These are phyloP conservation scores for Cardamine chenopodiifolia DNA, from an alignment of 345 rosid genomes.

Conservation along the genomic window DNA sequence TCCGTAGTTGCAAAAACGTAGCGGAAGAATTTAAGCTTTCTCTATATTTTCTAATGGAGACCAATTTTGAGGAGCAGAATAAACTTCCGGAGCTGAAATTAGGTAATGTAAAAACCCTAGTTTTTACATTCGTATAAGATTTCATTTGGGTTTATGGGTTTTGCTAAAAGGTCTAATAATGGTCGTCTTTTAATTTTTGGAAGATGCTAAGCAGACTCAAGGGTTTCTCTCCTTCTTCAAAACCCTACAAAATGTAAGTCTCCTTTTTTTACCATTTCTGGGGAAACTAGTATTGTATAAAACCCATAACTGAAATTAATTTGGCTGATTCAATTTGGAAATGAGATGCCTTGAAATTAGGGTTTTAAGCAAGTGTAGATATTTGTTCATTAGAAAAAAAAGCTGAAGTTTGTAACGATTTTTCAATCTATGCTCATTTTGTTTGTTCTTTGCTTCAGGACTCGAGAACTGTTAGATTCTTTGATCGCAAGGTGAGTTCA, in stretches of 20 bases:
- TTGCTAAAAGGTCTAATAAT: constrained; percentile 20
- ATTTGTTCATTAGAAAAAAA: constrained; percentile 8
- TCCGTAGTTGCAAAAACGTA: not conserved
- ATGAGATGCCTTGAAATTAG: constrained; percentile 19
- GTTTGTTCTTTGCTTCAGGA: constrained; percentile 56
- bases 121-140: not conserved
- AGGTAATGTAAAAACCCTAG: constrained; percentile 54
- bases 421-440: constrained; percentile 6
- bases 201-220: constrained; percentile 94
- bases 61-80: constrained; percentile 55
- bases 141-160: constrained; percentile 36
- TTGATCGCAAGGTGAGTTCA: constrained; percentile 87
- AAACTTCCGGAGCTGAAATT: constrained; percentile 93
- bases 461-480: constrained; percentile 77
- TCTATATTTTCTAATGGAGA: constrained; percentile 52
- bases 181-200: constrained; percentile 8
- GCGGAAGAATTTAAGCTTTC: not conserved
- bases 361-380: not conserved
- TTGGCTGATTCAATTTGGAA: not conserved
- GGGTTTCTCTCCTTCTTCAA: constrained; percentile 97
- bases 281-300: not conserved
- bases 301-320: not conserved
- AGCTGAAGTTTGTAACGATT: not conserved
- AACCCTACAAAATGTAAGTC: constrained; percentile 77
- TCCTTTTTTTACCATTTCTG: constrained; percentile 20